A percentile compares a stretch with the other conserved stretches of the same genome.
Evolutionary conservation across 1,284 basidiomycete species (phyloP).

Genomic region (Stereum hirsutum): DNA sequence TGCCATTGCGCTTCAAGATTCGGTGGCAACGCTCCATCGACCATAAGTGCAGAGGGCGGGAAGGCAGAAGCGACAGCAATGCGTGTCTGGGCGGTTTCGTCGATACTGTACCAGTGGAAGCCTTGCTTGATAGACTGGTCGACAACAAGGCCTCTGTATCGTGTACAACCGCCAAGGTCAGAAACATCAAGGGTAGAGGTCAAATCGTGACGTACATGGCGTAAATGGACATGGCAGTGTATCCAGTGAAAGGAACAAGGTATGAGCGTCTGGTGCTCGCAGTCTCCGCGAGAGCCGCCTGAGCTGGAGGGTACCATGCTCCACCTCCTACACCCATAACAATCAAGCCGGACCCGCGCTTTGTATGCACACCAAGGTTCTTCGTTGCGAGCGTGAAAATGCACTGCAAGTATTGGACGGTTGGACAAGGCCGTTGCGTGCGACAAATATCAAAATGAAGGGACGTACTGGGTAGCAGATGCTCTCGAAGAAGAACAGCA

Average conservation of each 20-base stretch:
- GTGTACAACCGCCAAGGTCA: neutral
- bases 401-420: constrained; percentile 27
- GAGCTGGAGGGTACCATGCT: constrained; percentile 68
- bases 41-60: neutral
- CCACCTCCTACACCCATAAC: constrained; percentile 73
- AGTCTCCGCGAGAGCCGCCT: constrained; percentile 57
- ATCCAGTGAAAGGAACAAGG: constrained; percentile 50
- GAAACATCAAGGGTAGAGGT: neutral
- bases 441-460: constrained; percentile 14
- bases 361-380: constrained; percentile 62
- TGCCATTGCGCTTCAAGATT: too few species aligned
- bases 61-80: constrained; percentile 4
- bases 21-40: neutral
- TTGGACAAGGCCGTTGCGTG: neutral
- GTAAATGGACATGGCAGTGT: constrained; percentile 47
- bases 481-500: constrained; percentile 73
- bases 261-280: constrained; percentile 45
- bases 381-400: constrained; percentile 69
- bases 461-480: constrained; percentile 52
- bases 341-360: constrained; percentile 60
- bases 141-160: constrained; percentile 39
- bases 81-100: constrained; percentile 24
- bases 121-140: constrained; percentile 37
- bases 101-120: constrained; percentile 40
- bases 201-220: constrained; percentile 29